phyloP scores from a whole-genome alignment of 345 rosid genomes.

The Eucalyptus pauciflora region DNA sequence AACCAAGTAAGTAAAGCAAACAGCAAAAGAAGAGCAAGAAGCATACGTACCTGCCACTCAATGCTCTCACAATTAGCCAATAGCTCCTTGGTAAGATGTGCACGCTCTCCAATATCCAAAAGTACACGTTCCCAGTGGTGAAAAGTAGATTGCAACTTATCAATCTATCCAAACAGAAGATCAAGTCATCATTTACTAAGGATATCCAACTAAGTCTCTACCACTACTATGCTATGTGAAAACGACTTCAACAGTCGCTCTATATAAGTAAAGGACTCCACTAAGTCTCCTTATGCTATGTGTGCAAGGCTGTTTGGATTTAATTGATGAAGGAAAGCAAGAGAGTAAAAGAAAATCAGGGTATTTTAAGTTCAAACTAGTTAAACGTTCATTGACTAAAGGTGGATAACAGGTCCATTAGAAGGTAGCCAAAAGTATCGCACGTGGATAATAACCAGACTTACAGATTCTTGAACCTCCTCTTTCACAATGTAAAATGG shows the following conservation, averaged over 20 bases:
- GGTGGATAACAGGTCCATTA: not conserved
- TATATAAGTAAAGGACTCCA: not conserved
- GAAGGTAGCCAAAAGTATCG: not conserved
- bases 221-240: not conserved
- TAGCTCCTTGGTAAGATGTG: constrained; percentile 56
- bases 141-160: constrained; percentile 78
- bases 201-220: not conserved
- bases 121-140: constrained; percentile 78
- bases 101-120: constrained; percentile 50
- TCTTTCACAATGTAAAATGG: constrained; percentile 96
- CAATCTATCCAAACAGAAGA: constrained; percentile 43
- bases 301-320: not conserved
- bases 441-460: not conserved
- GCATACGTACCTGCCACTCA: constrained; percentile 79
- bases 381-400: not conserved
- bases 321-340: not conserved
- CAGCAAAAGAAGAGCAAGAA: not conserved
- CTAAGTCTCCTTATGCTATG: not conserved
- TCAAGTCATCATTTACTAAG: not conserved
- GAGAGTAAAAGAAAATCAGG: not conserved
- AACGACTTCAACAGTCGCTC: not conserved
- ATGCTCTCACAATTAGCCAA: constrained; percentile 77
- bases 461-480: constrained; percentile 96
- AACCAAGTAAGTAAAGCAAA: not conserved
- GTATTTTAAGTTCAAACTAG: not conserved